These are phyloP conservation scores for Quercus robur DNA, from an alignment of 306 rosid species.

Conservation along the genomic window DNA sequence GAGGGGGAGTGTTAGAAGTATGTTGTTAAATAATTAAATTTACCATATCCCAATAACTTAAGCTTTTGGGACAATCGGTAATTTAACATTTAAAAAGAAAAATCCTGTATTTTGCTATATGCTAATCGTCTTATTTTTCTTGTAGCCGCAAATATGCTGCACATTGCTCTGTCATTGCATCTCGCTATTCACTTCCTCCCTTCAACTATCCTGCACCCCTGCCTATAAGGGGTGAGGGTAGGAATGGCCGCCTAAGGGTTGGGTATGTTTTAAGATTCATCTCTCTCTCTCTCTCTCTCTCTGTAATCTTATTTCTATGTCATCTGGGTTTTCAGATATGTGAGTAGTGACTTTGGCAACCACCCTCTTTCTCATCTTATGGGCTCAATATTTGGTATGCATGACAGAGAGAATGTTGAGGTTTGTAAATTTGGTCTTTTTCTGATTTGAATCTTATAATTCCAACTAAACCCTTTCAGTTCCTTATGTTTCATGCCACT, in stretches of 20 bases:
- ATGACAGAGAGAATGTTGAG: conserved; percentile 76
- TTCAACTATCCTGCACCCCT: conserved; percentile 72
- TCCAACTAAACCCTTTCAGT: neutral
- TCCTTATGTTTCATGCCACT: neutral
- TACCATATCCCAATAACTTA: too few relatives aligned
- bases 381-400: conserved; percentile 99
- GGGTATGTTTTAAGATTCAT: conserved; percentile 54
- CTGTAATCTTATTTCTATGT: neutral
- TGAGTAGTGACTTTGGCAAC: conserved; percentile 67
- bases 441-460: neutral
- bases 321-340: conserved; percentile 36
- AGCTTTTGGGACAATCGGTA: too few relatives aligned
- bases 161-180: conserved; percentile 85
- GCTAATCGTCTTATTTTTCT: conserved; percentile 3
- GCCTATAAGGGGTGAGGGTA: conserved; percentile 65
- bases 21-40: too few relatives aligned
- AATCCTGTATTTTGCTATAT: neutral
- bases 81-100: neutral
- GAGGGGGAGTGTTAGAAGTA: too few relatives aligned
- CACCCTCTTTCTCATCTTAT: conserved; percentile 84
- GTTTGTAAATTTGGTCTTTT: conserved; percentile 28
- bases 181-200: conserved; percentile 77
- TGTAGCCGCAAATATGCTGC: conserved; percentile 87
- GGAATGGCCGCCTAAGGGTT: conserved; percentile 66
- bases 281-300: neutral